Conservation (phyloP, 495 filamentous ascomycete species). For the Penicillium bovifimosum region DNA sequence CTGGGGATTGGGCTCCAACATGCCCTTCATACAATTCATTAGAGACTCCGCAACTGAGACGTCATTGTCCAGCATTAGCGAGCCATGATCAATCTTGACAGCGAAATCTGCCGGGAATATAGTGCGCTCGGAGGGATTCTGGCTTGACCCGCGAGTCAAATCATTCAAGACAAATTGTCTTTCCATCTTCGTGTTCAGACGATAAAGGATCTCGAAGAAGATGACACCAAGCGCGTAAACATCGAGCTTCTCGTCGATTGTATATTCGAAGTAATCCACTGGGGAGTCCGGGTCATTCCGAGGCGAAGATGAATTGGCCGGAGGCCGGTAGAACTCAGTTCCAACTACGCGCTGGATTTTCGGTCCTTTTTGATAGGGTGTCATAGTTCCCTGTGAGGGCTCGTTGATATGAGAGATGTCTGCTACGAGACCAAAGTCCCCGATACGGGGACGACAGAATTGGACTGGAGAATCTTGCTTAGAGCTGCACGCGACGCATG, state of each 20-base stretch:
- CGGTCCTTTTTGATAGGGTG: conserved; percentile 13
- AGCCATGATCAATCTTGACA: conserved; percentile 33
- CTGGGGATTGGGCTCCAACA: conserved; percentile 40
- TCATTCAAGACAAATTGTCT: conserved; percentile 44
- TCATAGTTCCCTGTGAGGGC: conserved; percentile 8
- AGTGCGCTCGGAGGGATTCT: conserved; percentile 5
- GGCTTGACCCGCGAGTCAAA: conserved; percentile 31
- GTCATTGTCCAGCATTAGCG: conserved; percentile 22
- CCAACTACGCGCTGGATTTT: conserved; percentile 37
- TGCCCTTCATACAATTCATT: conserved; percentile 39
- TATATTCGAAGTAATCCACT: conserved; percentile 21
- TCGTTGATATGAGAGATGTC: conserved; percentile 44
- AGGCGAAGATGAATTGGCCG: conserved; percentile 9
- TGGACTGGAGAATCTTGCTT: conserved; percentile 17
- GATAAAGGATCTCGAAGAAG: conserved; percentile 48
- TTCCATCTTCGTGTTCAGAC: conserved; percentile 49
- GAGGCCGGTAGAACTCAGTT: conserved; percentile 46
- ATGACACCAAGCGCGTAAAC: conserved; percentile 52
- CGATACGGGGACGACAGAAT: conserved; percentile 47
- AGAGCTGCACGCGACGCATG: conserved; percentile 30
- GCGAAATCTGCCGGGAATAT: conserved; percentile 36
- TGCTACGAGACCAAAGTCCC: conserved; percentile 51
- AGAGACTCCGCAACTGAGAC: conserved; percentile 34
- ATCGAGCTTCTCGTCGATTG: conserved; percentile 48
- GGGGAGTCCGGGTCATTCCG: neutral